Percentiles rank a stretch among this genome's conserved stretches.
Evolutionary conservation across 1,284 basidiomycete species (phyloP).

Genomic region (Xanthoconium separans): DNA sequence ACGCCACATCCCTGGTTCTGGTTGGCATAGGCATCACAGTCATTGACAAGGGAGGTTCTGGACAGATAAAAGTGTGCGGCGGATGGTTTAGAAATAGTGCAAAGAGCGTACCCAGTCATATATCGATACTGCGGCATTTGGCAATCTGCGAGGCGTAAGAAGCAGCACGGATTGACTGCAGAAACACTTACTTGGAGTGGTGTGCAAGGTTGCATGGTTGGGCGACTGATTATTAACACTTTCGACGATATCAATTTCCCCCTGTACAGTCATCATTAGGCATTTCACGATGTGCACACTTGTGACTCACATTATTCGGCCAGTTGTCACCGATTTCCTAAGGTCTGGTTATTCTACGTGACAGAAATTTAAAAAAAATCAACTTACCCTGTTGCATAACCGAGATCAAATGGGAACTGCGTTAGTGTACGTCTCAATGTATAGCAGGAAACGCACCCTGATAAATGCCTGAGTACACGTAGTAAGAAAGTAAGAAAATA

Average conservation of each 20-base stretch:
- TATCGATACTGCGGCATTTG: conserved; percentile 51
- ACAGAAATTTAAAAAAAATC: neutral
- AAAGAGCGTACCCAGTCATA: conserved; percentile 47
- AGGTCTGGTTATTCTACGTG: neutral
- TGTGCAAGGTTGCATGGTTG: conserved; percentile 66
- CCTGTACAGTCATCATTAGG: conserved; percentile 14
- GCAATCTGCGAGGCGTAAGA: conserved; percentile 43
- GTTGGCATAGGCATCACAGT: conserved; percentile 58
- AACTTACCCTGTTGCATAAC: conserved; percentile 14
- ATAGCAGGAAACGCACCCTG: conserved; percentile 19
- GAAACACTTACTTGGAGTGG: conserved; percentile 32
- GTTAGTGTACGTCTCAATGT: conserved; percentile 1
- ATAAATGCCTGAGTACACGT: neutral
- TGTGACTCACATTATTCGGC: conserved; percentile 13
- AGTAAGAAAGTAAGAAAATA: neutral
- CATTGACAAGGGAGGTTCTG: conserved; percentile 38
- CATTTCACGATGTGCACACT: neutral
- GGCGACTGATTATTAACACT: conserved; percentile 58
- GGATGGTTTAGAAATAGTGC: neutral
- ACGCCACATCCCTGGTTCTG: conserved; percentile 68
- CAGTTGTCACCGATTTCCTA: conserved; percentile 21
- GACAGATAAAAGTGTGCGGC: neutral
- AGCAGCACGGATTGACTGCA: neutral
- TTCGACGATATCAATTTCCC: conserved; percentile 71
- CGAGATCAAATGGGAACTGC: neutral